Evolutionary conservation across 306 rosid species (phyloP).

Genomic region (Ormosia emarginata): DNA sequence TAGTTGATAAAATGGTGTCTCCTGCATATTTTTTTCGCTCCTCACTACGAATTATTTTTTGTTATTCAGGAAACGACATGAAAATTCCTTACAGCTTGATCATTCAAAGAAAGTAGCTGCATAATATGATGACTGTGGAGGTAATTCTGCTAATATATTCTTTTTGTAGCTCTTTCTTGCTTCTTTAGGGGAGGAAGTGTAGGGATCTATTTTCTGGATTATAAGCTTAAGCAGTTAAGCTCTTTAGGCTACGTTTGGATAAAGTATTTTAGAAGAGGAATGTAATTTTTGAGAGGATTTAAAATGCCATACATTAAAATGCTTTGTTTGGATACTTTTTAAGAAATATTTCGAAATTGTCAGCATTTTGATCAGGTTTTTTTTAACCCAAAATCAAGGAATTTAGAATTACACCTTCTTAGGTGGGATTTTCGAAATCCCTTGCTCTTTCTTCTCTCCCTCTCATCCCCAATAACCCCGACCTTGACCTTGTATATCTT

Average conservation of each 20-base stretch:
- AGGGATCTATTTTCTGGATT: not conserved
- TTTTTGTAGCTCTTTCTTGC: not conserved
- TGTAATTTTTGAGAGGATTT: not conserved
- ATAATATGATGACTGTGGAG: constrained; percentile 24
- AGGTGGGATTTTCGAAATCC: not conserved
- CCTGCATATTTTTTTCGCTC: not conserved
- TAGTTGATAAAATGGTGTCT: not conserved
- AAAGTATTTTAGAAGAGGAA: too few species aligned
- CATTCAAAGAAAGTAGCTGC: constrained; percentile 33
- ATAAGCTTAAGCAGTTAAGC: not conserved
- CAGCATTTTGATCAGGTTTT: not conserved
- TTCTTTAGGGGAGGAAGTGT: not conserved
- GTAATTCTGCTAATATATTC: constrained; percentile 17
- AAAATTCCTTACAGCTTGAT: constrained; percentile 23
- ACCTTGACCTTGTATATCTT: not conserved
- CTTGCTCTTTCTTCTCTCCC: not conserved
- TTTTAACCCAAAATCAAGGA: not conserved
- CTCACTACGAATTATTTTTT: constrained; percentile 5
- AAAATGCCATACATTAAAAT: not conserved
- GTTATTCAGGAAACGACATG: constrained; percentile 41
- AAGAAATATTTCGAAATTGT: not conserved
- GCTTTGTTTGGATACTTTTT: not conserved
- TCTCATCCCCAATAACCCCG: not conserved
- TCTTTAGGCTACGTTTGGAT: not conserved
- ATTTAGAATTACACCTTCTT: not conserved